A percentile compares a stretch with the other conserved stretches of the same genome.
phyloP scores from a whole-genome alignment of 768 basidiomycete genomes.

The Cyathus striatus region DNA sequence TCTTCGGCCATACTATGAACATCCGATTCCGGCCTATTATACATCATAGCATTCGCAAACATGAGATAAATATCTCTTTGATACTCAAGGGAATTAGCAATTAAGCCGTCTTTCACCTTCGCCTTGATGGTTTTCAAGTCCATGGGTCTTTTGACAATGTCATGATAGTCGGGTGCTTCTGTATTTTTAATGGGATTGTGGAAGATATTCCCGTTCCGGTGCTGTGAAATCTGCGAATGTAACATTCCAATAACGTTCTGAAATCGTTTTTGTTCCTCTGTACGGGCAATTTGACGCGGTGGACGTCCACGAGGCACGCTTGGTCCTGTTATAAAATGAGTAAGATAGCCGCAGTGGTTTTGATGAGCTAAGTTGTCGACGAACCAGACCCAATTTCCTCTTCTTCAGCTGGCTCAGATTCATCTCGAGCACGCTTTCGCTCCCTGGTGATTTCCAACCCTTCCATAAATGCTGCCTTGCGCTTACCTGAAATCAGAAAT shows the following conservation, averaged over 20 bases:
- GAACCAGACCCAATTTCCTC: slow-evolving; percentile 64
- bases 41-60: slow-evolving; percentile 98
- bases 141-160: slow-evolving; percentile 92
- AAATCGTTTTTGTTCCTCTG: slow-evolving; percentile 61
- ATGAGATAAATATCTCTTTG: slow-evolving; percentile 88
- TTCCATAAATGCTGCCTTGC: slow-evolving; percentile 56
- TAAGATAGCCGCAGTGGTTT: slow-evolving; percentile 19
- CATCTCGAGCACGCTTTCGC: slow-evolving; percentile 57
- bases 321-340: too few species aligned
- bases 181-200: slow-evolving; percentile 83
- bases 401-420: slow-evolving; percentile 62
- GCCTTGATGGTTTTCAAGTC: slow-evolving; percentile 90
- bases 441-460: slow-evolving; percentile 42
- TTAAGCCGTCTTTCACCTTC: slow-evolving; percentile 79
- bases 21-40: slow-evolving; percentile 82
- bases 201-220: slow-evolving; percentile 87
- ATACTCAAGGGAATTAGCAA: slow-evolving; percentile 79
- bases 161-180: slow-evolving; percentile 89
- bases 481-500: slow-evolving; percentile 41
- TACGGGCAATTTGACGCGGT: slow-evolving; percentile 28
- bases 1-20: slow-evolving; percentile 90
- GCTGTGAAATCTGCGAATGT: slow-evolving; percentile 76
- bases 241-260: slow-evolving; percentile 80
- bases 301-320: slow-evolving; percentile 26
- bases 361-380: slow-evolving; percentile 1